Conservation (phyloP, 108 stramenopile genomes). For the Asterionellopsis glacialis region DNA sequence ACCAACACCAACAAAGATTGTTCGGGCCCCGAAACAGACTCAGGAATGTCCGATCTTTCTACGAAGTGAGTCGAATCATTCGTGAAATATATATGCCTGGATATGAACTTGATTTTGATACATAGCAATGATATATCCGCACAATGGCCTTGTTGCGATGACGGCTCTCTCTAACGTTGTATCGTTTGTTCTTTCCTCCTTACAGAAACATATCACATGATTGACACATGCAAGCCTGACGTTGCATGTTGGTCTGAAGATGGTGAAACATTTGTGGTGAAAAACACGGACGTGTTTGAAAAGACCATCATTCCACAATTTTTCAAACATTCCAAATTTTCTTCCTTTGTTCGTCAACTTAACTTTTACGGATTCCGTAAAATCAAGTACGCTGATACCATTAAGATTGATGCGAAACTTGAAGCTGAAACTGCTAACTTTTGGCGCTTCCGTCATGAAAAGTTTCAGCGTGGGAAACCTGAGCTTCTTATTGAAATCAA, state of each 20-base stretch:
- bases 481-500: conserved; percentile 77
- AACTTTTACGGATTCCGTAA: conserved; percentile 92
- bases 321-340: conserved; percentile 94
- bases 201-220: conserved; percentile 83
- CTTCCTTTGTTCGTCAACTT: conserved; percentile 70
- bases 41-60: conserved; percentile 22
- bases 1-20: neutral
- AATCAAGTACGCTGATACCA: conserved; percentile 62
- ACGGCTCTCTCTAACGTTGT: neutral
- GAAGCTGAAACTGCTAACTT: conserved; percentile 70
- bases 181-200: conserved; percentile 7
- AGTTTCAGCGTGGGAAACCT: conserved; percentile 62
- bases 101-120: neutral
- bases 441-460: conserved; percentile 80
- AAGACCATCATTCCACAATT: conserved; percentile 84
- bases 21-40: neutral
- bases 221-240: conserved; percentile 66
- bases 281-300: conserved; percentile 66
- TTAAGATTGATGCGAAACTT: conserved; percentile 61
- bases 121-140: neutral
- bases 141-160: neutral
- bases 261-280: conserved; percentile 79
- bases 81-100: neutral
- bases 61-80: conserved; percentile 11
- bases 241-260: conserved; percentile 76